phyloP scores from a whole-genome alignment of 768 basidiomycete genomes.

The Suillus fuscotomentosus region DNA sequence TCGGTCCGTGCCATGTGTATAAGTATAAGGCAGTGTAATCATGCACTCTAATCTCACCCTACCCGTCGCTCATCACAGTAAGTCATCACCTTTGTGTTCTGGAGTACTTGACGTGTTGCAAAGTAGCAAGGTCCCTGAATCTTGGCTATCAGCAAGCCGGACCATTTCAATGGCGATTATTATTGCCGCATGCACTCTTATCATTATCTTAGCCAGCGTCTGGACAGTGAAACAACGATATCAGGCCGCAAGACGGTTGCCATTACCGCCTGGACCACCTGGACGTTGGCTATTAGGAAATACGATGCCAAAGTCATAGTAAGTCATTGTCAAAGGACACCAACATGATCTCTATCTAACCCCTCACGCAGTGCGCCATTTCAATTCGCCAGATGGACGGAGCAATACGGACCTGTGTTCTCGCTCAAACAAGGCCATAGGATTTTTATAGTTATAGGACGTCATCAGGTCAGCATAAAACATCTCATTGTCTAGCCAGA shows the following conservation, averaged over 20 bases:
- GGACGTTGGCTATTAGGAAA: conserved; percentile 24
- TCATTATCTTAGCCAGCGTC: background rate
- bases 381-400: conserved; percentile 53
- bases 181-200: background rate
- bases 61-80: too few species aligned
- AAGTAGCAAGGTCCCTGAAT: too few species aligned
- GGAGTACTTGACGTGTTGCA: too few species aligned
- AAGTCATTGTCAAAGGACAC: conserved; percentile 14
- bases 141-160: background rate
- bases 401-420: conserved; percentile 60
- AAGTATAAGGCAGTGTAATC: too few species aligned
- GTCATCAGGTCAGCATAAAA: conserved; percentile 13
- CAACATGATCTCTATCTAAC: background rate
- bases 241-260: background rate
- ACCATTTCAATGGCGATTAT: background rate
- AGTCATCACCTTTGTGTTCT: too few species aligned
- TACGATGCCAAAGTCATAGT: conserved; percentile 19
- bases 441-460: conserved; percentile 20
- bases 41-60: too few species aligned
- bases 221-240: background rate
- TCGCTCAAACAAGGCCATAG: conserved; percentile 45
- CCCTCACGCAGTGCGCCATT: background rate
- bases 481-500: background rate
- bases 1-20: too few species aligned
- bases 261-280: conserved; percentile 27